Evolutionary conservation across 768 basidiomycete species (phyloP).

Genomic region (Sporobolomyces phaffii): DNA sequence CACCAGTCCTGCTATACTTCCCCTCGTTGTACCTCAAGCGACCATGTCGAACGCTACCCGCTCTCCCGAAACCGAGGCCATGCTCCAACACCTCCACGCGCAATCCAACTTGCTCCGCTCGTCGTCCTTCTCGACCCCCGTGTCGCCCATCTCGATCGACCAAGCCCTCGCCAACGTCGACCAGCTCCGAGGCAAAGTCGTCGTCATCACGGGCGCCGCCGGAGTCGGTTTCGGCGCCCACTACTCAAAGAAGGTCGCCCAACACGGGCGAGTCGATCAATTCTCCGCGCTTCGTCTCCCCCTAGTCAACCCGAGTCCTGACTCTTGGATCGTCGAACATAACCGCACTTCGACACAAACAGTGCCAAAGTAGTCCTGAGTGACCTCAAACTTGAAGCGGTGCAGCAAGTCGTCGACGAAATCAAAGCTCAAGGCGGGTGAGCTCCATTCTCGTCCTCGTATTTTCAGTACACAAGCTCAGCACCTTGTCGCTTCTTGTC

Average conservation of each 20-base stretch:
- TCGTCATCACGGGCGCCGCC: constrained; percentile 25
- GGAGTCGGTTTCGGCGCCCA: constrained; percentile 16
- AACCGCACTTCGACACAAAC: background rate
- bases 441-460: background rate
- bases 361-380: constrained; percentile 30
- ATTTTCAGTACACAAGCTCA: no score
- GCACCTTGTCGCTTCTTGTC: background rate
- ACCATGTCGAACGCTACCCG: no score
- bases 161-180: background rate
- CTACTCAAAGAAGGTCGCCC: background rate
- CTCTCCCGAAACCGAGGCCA: background rate
- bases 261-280: constrained; percentile 11
- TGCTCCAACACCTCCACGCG: background rate
- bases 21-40: no score
- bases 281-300: background rate
- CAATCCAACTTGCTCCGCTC: background rate
- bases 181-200: constrained; percentile 13
- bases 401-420: constrained; percentile 12
- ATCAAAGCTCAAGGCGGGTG: constrained; percentile 19
- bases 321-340: no score
- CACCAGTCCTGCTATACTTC: no score
- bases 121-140: background rate
- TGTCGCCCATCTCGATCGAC: background rate
- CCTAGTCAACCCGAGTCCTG: no score
- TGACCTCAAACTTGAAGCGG: background rate